Conservation (phyloP, 495 filamentous ascomycete species). For the Stereocaulon alpinum region DNA sequence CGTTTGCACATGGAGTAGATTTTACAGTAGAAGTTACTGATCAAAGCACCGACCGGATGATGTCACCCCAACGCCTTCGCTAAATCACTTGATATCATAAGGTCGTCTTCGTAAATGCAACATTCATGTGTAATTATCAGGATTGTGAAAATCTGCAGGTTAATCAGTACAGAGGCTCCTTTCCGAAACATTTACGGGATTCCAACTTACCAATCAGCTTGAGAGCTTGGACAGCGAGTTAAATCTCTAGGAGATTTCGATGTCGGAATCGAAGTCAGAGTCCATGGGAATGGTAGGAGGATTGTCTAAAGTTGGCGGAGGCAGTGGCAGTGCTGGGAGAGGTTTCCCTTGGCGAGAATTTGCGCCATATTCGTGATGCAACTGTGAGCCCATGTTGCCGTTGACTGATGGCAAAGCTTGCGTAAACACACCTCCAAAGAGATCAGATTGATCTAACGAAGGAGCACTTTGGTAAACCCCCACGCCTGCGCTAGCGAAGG, state of each 20-base stretch:
- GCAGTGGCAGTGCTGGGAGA: not conserved
- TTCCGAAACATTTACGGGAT: not conserved
- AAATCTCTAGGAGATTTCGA: not conserved
- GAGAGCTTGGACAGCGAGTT: not conserved
- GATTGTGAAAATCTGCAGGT: not conserved
- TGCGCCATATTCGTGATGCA: not conserved
- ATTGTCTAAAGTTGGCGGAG: not conserved
- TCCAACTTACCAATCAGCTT: not conserved
- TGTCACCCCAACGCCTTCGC: not conserved
- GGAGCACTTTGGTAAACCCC: not conserved
- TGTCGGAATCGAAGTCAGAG: not conserved
- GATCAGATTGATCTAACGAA: not conserved
- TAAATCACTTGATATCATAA: not conserved
- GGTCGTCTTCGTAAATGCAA: not conserved
- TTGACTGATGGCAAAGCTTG: not conserved
- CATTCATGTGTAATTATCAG: not conserved
- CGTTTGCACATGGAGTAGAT: not conserved
- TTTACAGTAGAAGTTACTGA: too few species aligned
- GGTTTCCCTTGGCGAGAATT: not conserved
- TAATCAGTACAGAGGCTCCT: not conserved
- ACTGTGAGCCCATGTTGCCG: not conserved
- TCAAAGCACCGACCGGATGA: not conserved
- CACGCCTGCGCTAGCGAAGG: not conserved
- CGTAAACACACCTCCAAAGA: too few species aligned
- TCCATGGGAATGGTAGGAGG: not conserved